Conservation (phyloP, 108 stramenopile species). For the Chaetoceros muelleri region DNA sequence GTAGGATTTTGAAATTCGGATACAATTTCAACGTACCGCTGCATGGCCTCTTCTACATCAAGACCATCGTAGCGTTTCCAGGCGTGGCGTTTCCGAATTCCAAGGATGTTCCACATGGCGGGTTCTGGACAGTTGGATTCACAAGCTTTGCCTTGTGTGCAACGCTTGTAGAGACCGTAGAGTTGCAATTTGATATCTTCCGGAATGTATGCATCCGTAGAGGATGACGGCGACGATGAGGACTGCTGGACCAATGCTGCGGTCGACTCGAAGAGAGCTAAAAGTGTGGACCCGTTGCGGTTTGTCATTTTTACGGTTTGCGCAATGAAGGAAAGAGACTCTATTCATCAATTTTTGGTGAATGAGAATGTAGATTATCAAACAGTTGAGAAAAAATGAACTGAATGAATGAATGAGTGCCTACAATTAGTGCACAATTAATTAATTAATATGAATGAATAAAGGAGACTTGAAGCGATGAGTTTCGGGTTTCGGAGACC, state of each 20-base stretch:
- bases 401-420: neutral
- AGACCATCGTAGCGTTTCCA: slow-evolving; percentile 22
- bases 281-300: neutral
- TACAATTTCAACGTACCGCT: slow-evolving; percentile 25
- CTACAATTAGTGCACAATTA: too few species aligned
- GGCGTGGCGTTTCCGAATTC: slow-evolving; percentile 32
- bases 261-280: neutral
- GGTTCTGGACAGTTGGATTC: slow-evolving; percentile 6
- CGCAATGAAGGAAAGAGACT: neutral
- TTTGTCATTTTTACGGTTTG: neutral
- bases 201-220: slow-evolving; percentile 1
- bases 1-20: slow-evolving; percentile 9
- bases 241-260: neutral
- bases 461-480: too few species aligned
- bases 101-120: slow-evolving; percentile 24
- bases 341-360: neutral
- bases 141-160: slow-evolving; percentile 7
- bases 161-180: slow-evolving; percentile 51
- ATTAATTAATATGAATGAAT: too few species aligned
- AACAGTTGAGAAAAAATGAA: neutral
- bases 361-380: neutral
- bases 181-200: slow-evolving; percentile 32
- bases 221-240: too few species aligned
- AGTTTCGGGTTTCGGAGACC: too few species aligned
- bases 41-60: slow-evolving; percentile 20